phyloP scores from a whole-genome alignment of 2,329 filamentous ascomycete genomes.

The Apiospora malaysiana region DNA sequence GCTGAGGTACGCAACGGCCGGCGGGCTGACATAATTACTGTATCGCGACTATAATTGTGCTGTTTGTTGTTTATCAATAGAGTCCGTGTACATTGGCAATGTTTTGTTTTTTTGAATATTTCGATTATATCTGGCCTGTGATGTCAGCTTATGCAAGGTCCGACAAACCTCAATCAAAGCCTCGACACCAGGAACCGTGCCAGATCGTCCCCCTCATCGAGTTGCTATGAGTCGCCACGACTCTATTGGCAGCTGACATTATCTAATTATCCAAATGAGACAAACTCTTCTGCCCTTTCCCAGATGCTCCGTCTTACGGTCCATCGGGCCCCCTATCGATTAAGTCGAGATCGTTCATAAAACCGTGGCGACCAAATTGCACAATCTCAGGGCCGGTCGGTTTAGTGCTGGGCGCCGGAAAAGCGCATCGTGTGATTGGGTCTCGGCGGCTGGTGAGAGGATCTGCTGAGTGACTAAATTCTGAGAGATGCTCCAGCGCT shows the following conservation, averaged over 20 bases:
- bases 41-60: not conserved
- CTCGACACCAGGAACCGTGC: not conserved
- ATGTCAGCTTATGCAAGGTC: not conserved
- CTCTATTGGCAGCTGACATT: not conserved
- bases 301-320: not conserved
- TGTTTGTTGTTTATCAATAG: not conserved
- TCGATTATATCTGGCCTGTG: too few relatives aligned
- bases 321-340: not conserved
- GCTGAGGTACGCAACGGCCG: not conserved
- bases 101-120: too few relatives aligned
- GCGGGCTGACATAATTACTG: not conserved
- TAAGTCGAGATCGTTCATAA: constrained; percentile 8
- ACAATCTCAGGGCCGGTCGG: constrained; percentile 4
- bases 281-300: not conserved
- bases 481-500: not conserved
- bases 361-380: not conserved
- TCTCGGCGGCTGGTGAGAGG: not conserved
- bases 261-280: constrained; percentile 8
- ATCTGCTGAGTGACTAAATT: too few relatives aligned
- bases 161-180: not conserved
- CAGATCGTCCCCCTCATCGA: not conserved
- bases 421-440: constrained; percentile 5
- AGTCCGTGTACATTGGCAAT: not conserved
- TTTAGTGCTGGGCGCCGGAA: not conserved
- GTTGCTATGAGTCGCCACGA: not conserved